These are phyloP conservation scores for Mycena chlorophos DNA, from an alignment of 768 basidiomycete genomes.

Conservation along the genomic window DNA sequence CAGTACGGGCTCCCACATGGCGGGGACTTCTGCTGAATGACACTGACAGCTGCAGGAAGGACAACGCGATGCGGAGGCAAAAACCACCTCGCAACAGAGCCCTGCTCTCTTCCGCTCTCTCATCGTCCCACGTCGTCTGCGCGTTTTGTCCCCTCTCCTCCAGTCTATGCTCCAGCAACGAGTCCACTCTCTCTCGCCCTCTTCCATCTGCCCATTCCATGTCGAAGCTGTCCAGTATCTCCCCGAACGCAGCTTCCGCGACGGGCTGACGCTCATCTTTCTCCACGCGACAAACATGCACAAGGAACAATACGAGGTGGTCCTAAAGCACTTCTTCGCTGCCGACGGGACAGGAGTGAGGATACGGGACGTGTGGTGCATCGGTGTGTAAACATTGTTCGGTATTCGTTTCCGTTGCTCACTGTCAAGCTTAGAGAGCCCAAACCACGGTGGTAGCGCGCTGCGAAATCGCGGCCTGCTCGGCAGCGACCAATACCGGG, in stretches of 20 bases:
- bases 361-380: slow-evolving; percentile 12
- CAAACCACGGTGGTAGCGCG: slow-evolving; percentile 14
- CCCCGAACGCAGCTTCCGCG: neutral
- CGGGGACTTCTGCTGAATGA: too few relatives aligned
- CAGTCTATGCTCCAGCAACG: too few relatives aligned
- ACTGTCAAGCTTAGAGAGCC: slow-evolving; percentile 1
- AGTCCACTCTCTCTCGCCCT: neutral
- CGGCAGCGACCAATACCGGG: slow-evolving; percentile 3
- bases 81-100: too few relatives aligned
- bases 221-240: slow-evolving; percentile 13
- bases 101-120: too few relatives aligned
- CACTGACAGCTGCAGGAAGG: too few relatives aligned
- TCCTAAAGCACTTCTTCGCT: neutral
- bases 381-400: neutral
- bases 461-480: slow-evolving; percentile 4
- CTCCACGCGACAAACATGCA: slow-evolving; percentile 9
- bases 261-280: slow-evolving; percentile 9
- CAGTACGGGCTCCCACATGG: too few relatives aligned
- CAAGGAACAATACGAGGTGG: slow-evolving; percentile 10
- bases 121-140: too few relatives aligned
- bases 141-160: neutral
- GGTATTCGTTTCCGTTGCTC: neutral
- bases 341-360: neutral
- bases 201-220: slow-evolving; percentile 6
- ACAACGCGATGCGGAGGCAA: too few relatives aligned